A percentile compares a stretch with the other conserved stretches of the same genome.
phyloP scores from a whole-genome alignment of 306 rosid species.

The Coriaria nepalensis region DNA sequence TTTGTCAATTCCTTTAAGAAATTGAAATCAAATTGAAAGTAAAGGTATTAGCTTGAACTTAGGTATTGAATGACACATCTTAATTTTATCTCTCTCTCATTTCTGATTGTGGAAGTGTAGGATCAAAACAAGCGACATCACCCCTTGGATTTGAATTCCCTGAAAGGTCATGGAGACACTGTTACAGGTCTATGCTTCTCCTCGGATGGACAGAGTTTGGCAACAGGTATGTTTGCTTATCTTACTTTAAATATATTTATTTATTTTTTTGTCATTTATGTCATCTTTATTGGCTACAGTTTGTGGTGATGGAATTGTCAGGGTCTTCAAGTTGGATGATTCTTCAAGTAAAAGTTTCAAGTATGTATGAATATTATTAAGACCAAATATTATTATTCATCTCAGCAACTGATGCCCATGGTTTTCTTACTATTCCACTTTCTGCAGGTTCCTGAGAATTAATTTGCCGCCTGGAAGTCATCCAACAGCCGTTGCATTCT shows the following conservation, averaged over 20 bases:
- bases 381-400: slow-evolving; percentile 2
- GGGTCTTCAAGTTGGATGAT: slow-evolving; percentile 90
- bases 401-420: slow-evolving; percentile 12
- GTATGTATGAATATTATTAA: slow-evolving; percentile 4
- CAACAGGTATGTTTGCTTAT: slow-evolving; percentile 41
- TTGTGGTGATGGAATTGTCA: slow-evolving; percentile 88
- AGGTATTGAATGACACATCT: not conserved
- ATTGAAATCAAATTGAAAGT: too few relatives aligned
- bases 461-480: slow-evolving; percentile 86
- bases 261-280: slow-evolving; percentile 5
- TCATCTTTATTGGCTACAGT: slow-evolving; percentile 34
- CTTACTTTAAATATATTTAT: slow-evolving; percentile 5
- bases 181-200: slow-evolving; percentile 80
- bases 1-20: too few relatives aligned
- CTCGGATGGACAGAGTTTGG: slow-evolving; percentile 58
- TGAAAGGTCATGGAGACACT: slow-evolving; percentile 93
- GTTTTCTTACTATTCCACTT: slow-evolving; percentile 10
- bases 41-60: too few relatives aligned
- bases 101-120: slow-evolving; percentile 23
- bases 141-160: slow-evolving; percentile 85
- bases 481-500: slow-evolving; percentile 61
- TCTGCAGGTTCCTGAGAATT: slow-evolving; percentile 66
- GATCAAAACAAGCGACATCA: slow-evolving; percentile 90
- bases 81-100: not conserved
- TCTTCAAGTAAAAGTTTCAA: slow-evolving; percentile 90